A percentile compares a stretch with the other conserved stretches of the same genome.
These are phyloP conservation scores for Paramecium tetraurelia DNA, from an alignment of 73 alveolate genomes.

Conservation along the genomic window DNA sequence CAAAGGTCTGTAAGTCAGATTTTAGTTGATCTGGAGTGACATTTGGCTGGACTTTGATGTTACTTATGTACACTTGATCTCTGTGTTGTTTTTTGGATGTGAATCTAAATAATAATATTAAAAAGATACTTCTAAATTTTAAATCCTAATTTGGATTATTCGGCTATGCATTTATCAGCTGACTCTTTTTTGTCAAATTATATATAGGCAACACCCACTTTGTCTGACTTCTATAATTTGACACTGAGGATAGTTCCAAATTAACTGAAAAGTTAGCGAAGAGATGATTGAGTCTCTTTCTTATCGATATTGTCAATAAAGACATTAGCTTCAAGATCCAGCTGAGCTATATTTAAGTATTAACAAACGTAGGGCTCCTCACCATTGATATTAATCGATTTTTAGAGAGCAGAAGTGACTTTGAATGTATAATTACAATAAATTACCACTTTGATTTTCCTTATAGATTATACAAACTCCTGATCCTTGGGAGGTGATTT, in stretches of 20 bases:
- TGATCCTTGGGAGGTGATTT: not conserved
- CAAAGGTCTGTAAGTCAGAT: not conserved
- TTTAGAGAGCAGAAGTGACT: not conserved
- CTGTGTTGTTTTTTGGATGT: not conserved
- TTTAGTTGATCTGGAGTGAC: not conserved
- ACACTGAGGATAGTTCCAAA: constrained; percentile 11
- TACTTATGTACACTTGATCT: not conserved
- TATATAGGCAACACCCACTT: constrained; percentile 11
- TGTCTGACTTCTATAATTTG: constrained; percentile 2
- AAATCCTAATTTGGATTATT: not conserved
- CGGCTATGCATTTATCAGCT: constrained; percentile 2
- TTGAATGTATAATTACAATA: not conserved
- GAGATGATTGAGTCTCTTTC: not conserved
- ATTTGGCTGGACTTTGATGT: not conserved
- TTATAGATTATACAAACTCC: not conserved
- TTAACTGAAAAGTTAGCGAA: not conserved
- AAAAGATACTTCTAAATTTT: not conserved
- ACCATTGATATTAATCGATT: not conserved
- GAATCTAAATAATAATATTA: not conserved
- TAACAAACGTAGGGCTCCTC: not conserved
- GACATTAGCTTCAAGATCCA: constrained; percentile 23
- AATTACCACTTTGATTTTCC: not conserved
- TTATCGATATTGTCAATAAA: not conserved
- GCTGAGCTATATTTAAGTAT: not conserved
- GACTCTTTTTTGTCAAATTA: constrained; percentile 34